These are phyloP conservation scores for Entomophthora muscae DNA, from an alignment of 371 early-diverging fungal genomes.

Conservation along the genomic window DNA sequence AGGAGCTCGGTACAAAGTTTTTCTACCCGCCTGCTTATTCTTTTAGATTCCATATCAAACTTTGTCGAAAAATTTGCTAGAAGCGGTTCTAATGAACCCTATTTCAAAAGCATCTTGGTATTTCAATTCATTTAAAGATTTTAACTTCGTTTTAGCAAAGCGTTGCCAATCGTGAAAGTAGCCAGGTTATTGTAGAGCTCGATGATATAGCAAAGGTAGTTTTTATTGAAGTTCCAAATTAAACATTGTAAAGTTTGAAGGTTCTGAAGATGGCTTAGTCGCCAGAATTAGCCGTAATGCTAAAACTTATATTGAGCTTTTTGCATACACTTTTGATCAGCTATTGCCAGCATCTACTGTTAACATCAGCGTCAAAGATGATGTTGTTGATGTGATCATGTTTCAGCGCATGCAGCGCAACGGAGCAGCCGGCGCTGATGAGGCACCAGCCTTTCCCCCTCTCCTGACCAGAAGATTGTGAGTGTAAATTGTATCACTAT, in stretches of 20 bases:
- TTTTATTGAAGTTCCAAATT: not conserved
- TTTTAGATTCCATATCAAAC: slow-evolving; percentile 2
- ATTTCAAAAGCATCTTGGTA: slow-evolving; percentile 1
- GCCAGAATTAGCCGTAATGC: slow-evolving; percentile 55
- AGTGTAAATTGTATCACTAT: slow-evolving; percentile 7
- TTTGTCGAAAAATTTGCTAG: not conserved
- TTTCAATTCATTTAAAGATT: not conserved
- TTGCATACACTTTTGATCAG: slow-evolving; percentile 51
- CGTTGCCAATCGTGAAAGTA: slow-evolving; percentile 34
- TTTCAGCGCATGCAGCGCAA: slow-evolving; percentile 54
- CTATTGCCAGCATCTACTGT: slow-evolving; percentile 45
- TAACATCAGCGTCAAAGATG: slow-evolving; percentile 47
- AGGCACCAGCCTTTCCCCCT: slow-evolving; percentile 46
- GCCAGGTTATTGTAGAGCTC: slow-evolving; percentile 31
- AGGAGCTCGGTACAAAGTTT: not conserved
- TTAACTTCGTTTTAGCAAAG: slow-evolving; percentile 23
- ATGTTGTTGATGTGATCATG: slow-evolving; percentile 79
- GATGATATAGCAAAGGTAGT: slow-evolving; percentile 36
- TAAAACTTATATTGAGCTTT: slow-evolving; percentile 63
- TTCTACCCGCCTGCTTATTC: not conserved
- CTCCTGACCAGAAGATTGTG: slow-evolving; percentile 74
- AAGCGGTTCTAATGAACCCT: not conserved
- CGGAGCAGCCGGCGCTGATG: slow-evolving; percentile 18
- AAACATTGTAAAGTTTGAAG: not conserved
- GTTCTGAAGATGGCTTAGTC: slow-evolving; percentile 15